Conservation (phyloP, 2,329 filamentous ascomycete genomes). For the Spiromastix sp. region DNA sequence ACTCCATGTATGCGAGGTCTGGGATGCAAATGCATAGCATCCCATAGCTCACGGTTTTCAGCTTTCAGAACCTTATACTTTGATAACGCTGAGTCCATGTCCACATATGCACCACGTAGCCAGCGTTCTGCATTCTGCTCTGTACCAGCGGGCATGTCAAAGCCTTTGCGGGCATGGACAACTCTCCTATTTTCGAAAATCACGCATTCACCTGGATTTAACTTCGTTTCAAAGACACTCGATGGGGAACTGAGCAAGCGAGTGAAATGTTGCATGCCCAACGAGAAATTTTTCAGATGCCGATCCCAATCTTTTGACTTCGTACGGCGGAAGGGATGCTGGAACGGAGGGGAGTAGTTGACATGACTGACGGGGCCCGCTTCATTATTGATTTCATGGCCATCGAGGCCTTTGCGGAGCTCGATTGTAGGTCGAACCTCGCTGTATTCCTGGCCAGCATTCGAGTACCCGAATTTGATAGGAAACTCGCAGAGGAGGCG, state of each 20-base stretch:
- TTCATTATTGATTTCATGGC: neutral
- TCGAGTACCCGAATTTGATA: conserved; percentile 59
- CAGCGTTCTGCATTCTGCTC: conserved; percentile 57
- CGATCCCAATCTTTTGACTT: conserved; percentile 2
- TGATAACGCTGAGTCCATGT: conserved; percentile 51
- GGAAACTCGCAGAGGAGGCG: conserved; percentile 32
- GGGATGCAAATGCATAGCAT: no score
- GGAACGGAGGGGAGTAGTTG: conserved; percentile 75
- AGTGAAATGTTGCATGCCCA: conserved; percentile 48
- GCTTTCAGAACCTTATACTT: conserved; percentile 32
- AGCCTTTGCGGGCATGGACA: conserved; percentile 71
- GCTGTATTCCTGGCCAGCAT: conserved; percentile 53
- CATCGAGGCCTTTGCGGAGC: conserved; percentile 12
- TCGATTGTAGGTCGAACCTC: conserved; percentile 48
- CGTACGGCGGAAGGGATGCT: conserved; percentile 42
- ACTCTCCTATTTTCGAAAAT: conserved; percentile 85
- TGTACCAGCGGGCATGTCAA: conserved; percentile 40
- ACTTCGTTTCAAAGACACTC: conserved; percentile 58
- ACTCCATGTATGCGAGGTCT: no score
- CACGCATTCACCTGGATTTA: conserved; percentile 75
- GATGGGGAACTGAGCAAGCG: conserved; percentile 44
- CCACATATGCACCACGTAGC: conserved; percentile 78
- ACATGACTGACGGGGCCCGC: conserved; percentile 29
- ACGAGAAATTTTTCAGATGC: no score
- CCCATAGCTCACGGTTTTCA: conserved; percentile 11